Conservation (phyloP, 495 filamentous ascomycete species). For the Talaromyces wortmannii region DNA sequence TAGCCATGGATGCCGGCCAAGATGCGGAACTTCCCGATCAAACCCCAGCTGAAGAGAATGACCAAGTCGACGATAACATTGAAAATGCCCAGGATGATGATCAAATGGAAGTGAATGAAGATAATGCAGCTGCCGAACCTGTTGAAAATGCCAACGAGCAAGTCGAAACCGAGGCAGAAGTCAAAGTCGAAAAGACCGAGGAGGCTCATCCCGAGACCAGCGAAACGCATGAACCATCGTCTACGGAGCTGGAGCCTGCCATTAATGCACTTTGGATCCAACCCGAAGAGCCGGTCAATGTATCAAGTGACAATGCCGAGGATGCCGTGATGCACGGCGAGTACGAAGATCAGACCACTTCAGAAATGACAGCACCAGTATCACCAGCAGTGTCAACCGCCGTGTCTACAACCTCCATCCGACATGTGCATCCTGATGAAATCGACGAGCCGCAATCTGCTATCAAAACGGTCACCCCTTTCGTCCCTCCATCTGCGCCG, state of each 20-base stretch:
- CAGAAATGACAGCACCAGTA: not conserved
- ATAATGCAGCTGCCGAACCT: not conserved
- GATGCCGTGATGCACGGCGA: not conserved
- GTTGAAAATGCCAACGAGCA: not conserved
- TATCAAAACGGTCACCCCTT: not conserved
- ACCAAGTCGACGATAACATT: not conserved
- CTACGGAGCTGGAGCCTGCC: no score
- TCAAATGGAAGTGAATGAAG: conserved; percentile 10
- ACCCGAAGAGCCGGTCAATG: not conserved
- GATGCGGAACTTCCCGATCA: not conserved
- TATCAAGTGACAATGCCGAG: not conserved
- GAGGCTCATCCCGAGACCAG: no score
- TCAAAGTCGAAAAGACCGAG: no score
- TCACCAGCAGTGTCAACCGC: not conserved
- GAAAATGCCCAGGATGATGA: not conserved
- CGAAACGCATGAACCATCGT: no score
- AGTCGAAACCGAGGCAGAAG: no score
- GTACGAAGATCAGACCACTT: not conserved
- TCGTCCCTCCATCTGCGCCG: conserved; percentile 9
- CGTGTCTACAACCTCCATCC: not conserved
- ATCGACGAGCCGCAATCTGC: conserved; percentile 9
- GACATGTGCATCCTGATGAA: conserved; percentile 7
- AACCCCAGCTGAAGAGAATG: not conserved
- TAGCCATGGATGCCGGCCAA: conserved; percentile 1
- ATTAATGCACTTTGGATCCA: no score